phyloP scores from a whole-genome alignment of 495 filamentous ascomycete species.

The Hyaloscypha bicolor region DNA sequence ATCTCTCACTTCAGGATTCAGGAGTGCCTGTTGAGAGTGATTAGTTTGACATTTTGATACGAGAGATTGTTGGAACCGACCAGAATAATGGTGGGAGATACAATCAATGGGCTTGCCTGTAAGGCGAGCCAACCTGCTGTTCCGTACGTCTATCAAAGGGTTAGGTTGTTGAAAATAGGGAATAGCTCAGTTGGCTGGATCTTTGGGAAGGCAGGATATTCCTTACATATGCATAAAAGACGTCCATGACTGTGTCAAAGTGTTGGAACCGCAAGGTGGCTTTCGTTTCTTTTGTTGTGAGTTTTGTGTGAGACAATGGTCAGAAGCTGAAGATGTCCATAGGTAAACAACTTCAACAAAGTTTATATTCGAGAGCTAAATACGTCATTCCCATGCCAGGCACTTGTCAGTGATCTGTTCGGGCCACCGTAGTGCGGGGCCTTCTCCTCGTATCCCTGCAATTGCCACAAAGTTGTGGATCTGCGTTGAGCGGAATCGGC shows the following conservation, averaged over 20 bases:
- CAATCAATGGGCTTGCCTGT: slow-evolving; percentile 66
- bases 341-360: background rate
- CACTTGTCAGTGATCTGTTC: background rate
- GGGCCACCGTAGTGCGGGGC: background rate
- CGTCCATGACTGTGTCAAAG: background rate
- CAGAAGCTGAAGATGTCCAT: too few species aligned
- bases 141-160: slow-evolving; percentile 57
- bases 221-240: background rate
- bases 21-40: slow-evolving; percentile 62
- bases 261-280: background rate
- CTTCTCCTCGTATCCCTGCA: background rate
- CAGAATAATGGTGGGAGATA: slow-evolving; percentile 67
- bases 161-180: background rate
- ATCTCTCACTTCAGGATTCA: slow-evolving; percentile 53
- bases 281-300: background rate
- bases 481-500: slow-evolving; percentile 1
- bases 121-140: slow-evolving; percentile 63
- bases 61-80: slow-evolving; percentile 6
- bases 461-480: background rate
- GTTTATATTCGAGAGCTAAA: background rate
- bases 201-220: background rate
- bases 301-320: background rate
- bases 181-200: too few species aligned
- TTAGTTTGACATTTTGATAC: background rate
- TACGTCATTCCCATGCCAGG: background rate